Evolutionary conservation across 2,329 filamentous ascomycete genomes (phyloP).

Genomic region (Aspergillus pseudonomiae): DNA sequence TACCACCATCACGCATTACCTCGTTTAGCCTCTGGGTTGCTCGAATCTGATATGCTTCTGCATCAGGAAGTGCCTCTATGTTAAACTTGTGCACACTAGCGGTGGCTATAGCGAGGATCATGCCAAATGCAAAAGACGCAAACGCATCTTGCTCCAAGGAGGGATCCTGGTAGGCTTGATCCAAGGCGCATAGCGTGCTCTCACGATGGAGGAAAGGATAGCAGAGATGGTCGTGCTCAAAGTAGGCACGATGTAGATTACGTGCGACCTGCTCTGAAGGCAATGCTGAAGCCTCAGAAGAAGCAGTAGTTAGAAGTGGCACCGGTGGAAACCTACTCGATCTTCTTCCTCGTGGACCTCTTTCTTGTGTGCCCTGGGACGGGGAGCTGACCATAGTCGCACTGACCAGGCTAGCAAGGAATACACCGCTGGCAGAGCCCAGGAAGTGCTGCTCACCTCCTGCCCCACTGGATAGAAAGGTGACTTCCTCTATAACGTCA

Average conservation of each 20-base stretch:
- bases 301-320: neutral
- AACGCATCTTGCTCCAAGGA: neutral
- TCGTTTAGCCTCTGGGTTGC: neutral
- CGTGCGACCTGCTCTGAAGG: neutral
- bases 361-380: neutral
- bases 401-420: neutral
- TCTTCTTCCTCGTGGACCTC: neutral
- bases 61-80: neutral
- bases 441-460: slow-evolving; percentile 23
- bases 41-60: neutral
- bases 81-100: neutral
- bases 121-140: neutral
- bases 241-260: neutral
- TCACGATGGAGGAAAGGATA: neutral
- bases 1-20: neutral
- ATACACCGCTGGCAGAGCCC: neutral
- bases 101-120: neutral
- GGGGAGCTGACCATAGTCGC: neutral
- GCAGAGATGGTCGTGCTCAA: neutral
- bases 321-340: neutral
- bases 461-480: neutral
- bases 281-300: neutral
- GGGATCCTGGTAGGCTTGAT: neutral
- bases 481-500: neutral
- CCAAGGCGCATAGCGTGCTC: neutral